Conservation (phyloP, 2,329 filamentous ascomycete genomes). For the Stemphylium lycopersici region DNA sequence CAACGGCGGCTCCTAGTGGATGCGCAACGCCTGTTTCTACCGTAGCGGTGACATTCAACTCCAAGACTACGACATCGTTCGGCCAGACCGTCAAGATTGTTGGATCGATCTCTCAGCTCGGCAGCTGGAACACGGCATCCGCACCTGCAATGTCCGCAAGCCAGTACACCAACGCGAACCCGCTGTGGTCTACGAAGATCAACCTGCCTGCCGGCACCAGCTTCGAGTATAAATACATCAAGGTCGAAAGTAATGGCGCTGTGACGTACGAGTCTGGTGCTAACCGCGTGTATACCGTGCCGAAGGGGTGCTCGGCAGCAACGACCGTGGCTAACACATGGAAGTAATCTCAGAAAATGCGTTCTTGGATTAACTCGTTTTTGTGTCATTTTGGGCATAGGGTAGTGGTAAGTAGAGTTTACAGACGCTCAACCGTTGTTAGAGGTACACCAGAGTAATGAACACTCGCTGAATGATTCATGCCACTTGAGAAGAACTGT, state of each 20-base stretch:
- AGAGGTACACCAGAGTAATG: no score
- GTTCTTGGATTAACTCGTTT: no score
- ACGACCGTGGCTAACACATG: constrained; percentile 28
- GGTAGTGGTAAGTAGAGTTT: no score
- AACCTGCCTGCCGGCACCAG: constrained; percentile 51
- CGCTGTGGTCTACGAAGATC: constrained; percentile 54
- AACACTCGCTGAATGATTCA: no score
- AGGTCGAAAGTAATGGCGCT: constrained; percentile 53
- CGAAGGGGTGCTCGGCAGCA: constrained; percentile 26
- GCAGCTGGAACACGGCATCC: constrained; percentile 51
- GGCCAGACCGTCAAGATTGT: constrained; percentile 58
- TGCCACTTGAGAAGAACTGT: no score
- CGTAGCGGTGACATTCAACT: constrained; percentile 52
- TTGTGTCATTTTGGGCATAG: no score
- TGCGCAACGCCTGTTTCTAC: constrained; percentile 37
- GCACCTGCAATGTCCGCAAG: constrained; percentile 51
- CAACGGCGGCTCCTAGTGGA: constrained; percentile 19
- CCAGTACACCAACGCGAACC: constrained; percentile 52
- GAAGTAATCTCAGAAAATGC: constrained; percentile 20
- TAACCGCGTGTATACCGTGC: constrained; percentile 51
- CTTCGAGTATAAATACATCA: constrained; percentile 56
- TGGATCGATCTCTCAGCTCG: constrained; percentile 53
- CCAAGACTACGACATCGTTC: constrained; percentile 55
- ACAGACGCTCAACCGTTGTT: no score
- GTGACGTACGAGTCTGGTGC: constrained; percentile 53